Evolutionary conservation across 768 basidiomycete species (phyloP), one percentile per base, ranked within the genome.

Genomic region (Suillus weaverae): DNA sequence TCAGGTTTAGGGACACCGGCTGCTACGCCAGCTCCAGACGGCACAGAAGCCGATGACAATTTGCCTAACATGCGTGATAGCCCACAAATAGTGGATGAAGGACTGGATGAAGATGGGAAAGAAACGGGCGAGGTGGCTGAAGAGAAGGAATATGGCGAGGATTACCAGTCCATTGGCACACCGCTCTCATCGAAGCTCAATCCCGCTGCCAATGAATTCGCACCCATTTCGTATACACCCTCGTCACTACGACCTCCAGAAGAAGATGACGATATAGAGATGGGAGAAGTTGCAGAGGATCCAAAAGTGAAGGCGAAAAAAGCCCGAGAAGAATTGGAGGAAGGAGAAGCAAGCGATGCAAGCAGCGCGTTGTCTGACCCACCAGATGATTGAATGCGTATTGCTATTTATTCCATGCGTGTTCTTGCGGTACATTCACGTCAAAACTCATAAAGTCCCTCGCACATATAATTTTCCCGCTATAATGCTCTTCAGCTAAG

Each of bases 271-370:
- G 92, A 94, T 67, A 93, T 94, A 67, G 92, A 94, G 76, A 94
- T 94, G 92, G 92, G 92, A n/a, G 92, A 94, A 72, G 85, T 94
- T 4, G 88, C 91, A 66, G 92, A 94, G 71, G 85, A 86, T 61
- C 85, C 86, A 3, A 85, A 81, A 66, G 67, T 69, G 41, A 76
- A 72, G 59, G 62, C 50, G 64, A 88, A 85, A 74, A 89, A 85
- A 67, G 62, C 72, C 46, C 79, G 84, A 61, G 91, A 94, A 70
- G 92, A 94, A 59, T 76, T 92, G 66, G 92, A 94, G 72, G 92
- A 94, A 77, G 92, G 92, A 32, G 92, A 94, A 75, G 91, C 92
- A 41, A 92, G 89, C 64, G 91, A 93, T 70, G 82, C 83, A 46
- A 91, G 90, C 70, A 93, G 90, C 71, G 87, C 85, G 68, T 80